A percentile compares a stretch with the other conserved stretches of the same genome.
These are phyloP conservation scores for Alternaria novae-zelandiae DNA, from an alignment of 2,329 filamentous ascomycete genomes.

Conservation along the genomic window DNA sequence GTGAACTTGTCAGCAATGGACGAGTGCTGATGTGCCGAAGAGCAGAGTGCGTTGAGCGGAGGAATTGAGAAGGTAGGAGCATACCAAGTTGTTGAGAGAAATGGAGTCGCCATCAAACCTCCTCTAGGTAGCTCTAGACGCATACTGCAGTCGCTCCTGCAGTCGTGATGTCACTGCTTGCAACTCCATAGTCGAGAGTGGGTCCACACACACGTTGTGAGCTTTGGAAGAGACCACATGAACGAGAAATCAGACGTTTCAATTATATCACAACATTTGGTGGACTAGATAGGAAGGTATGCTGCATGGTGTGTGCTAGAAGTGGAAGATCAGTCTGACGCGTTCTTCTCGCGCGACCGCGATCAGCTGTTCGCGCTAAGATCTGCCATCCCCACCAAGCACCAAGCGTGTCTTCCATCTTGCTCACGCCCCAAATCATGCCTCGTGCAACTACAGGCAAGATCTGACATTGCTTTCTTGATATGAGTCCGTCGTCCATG, in stretches of 20 bases:
- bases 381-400: not conserved
- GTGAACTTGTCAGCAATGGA: conserved; percentile 9
- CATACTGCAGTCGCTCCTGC: conserved; percentile 7
- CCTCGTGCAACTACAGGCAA: too few species aligned
- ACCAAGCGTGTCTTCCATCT: too few species aligned
- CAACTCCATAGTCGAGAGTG: conserved; percentile 6
- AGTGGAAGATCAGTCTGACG: not conserved
- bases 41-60: conserved; percentile 2
- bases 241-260: not conserved
- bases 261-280: too few species aligned
- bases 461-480: too few species aligned
- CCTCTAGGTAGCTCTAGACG: not conserved
- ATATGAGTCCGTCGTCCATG: too few species aligned
- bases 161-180: conserved; percentile 28
- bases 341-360: not conserved
- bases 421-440: too few species aligned
- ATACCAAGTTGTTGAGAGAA: conserved; percentile 9
- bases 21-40: not conserved
- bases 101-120: not conserved
- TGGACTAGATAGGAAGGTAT: not conserved
- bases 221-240: not conserved
- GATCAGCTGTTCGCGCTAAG: conserved; percentile 2
- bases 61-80: conserved; percentile 9
- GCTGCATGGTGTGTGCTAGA: not conserved
- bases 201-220: not conserved